A percentile compares a stretch with the other conserved stretches of the same genome.
Conservation (phyloP, 2,329 filamentous ascomycete genomes). For the Tetracladium maxilliforme region DNA sequence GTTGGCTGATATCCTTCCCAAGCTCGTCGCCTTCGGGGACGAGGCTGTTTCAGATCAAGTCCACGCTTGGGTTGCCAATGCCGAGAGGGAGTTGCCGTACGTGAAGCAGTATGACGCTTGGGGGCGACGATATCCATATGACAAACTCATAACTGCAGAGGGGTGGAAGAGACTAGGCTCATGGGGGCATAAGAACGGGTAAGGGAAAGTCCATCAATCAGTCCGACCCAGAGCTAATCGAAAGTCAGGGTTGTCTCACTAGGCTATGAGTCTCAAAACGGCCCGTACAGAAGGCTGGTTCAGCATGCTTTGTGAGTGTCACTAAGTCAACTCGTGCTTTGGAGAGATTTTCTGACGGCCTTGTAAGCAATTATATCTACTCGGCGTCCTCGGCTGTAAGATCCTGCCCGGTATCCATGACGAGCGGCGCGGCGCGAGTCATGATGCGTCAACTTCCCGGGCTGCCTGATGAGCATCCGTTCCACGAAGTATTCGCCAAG, state of each 20-base stretch:
- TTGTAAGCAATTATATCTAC: slow-evolving; percentile 27
- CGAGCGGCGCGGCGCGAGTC: slow-evolving; percentile 20
- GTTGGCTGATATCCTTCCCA: slow-evolving; percentile 1
- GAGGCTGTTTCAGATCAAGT: slow-evolving; percentile 3
- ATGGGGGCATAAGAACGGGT: slow-evolving; percentile 4
- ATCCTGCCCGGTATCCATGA: slow-evolving; percentile 36
- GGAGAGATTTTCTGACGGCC: slow-evolving; percentile 2
- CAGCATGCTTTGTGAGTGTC: slow-evolving; percentile 20
- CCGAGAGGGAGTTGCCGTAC: slow-evolving; percentile 3
- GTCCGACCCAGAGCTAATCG: not conserved
- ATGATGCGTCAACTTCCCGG: slow-evolving; percentile 7
- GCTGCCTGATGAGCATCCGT: slow-evolving; percentile 8
- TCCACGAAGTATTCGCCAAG: slow-evolving; percentile 17
- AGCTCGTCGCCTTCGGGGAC: slow-evolving; percentile 3
- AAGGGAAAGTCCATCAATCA: not conserved
- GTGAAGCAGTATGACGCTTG: slow-evolving; percentile 4
- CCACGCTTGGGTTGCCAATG: slow-evolving; percentile 2
- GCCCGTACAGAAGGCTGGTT: slow-evolving; percentile 21
- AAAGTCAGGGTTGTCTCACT: slow-evolving; percentile 18
- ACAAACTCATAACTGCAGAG: slow-evolving; percentile 2
- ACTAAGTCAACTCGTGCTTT: not conserved
- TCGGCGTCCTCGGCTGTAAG: slow-evolving; percentile 26
- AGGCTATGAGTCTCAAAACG: slow-evolving; percentile 22
- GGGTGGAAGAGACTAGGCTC: slow-evolving; percentile 4
- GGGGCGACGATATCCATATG: slow-evolving; percentile 2